Percentiles rank a stretch among this genome's conserved stretches.
Evolutionary conservation across 2,329 filamentous ascomycete species (phyloP).

Genomic region (Alternaria sp.): DNA sequence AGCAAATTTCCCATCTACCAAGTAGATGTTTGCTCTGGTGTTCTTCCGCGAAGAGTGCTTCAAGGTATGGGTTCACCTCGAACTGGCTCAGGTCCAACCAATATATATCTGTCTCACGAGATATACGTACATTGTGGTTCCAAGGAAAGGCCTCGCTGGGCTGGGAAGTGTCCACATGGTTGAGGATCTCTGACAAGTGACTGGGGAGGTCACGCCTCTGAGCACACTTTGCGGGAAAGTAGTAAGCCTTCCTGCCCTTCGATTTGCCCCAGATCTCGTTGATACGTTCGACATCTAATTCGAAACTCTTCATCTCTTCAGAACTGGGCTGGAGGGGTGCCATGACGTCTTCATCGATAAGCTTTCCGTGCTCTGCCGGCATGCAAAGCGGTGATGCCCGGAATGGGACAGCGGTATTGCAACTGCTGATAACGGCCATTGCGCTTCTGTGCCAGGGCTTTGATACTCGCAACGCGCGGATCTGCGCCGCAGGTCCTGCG

Average conservation of each 20-base stretch:
- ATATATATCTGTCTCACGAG: background rate
- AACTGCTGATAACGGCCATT: background rate
- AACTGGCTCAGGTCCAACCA: conserved; percentile 1
- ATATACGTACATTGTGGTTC: fast-evolving
- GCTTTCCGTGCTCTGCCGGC: background rate
- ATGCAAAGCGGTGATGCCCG: background rate
- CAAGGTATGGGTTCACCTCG: background rate
- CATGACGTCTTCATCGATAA: background rate
- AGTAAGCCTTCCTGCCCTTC: background rate
- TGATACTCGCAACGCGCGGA: background rate
- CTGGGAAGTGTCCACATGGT: background rate
- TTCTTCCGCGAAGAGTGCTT: background rate
- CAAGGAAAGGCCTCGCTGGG: background rate
- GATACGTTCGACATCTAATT: background rate
- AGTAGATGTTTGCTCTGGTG: background rate
- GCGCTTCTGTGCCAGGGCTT: background rate
- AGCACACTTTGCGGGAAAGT: background rate
- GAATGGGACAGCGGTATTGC: too few species aligned
- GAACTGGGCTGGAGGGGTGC: background rate
- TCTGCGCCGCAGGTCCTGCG: background rate
- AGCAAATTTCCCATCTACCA: background rate
- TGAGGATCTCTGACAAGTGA: background rate
- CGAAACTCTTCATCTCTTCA: background rate
- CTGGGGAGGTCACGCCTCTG: background rate
- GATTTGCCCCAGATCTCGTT: too few species aligned